phyloP scores from a whole-genome alignment of 352 stramenopile species.

The Phytophthora europaea region DNA sequence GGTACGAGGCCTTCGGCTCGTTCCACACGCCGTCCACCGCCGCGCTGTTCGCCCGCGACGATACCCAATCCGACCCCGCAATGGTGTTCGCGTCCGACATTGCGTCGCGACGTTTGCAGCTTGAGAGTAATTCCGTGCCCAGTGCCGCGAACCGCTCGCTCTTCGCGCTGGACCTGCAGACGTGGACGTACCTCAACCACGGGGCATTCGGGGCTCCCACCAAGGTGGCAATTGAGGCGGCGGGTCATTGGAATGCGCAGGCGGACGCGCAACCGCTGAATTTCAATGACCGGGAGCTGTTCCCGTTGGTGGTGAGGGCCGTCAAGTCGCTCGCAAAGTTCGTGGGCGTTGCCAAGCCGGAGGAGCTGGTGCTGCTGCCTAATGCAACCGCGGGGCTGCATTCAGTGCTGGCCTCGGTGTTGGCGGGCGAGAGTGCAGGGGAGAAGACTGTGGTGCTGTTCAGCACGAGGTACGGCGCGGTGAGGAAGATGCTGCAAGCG shows the following conservation, averaged over 20 bases:
- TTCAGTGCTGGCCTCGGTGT: constrained; percentile 73
- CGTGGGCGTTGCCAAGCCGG: constrained; percentile 53
- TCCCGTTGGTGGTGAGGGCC: constrained; percentile 88
- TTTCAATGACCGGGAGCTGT: constrained; percentile 94
- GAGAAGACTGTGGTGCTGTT: constrained; percentile 74
- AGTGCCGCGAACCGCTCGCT: constrained; percentile 48
- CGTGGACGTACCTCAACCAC: constrained; percentile 96
- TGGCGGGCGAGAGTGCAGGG: constrained; percentile 10
- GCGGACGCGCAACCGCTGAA: constrained; percentile 91
- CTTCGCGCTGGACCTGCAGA: constrained; percentile 64
- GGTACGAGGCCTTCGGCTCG: constrained; percentile 81
- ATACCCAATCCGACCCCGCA: constrained; percentile 1
- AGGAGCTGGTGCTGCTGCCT: constrained; percentile 81
- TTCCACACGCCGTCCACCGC: constrained; percentile 78
- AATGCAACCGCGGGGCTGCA: constrained; percentile 94
- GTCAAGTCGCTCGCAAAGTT: constrained; percentile 84
- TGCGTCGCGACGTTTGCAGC: constrained; percentile 20
- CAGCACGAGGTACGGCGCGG: constrained; percentile 91
- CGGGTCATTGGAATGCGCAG: constrained; percentile 77
- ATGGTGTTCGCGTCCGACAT: constrained; percentile 33
- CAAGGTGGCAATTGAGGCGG: constrained; percentile 69
- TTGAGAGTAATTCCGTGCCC: constrained; percentile 6
- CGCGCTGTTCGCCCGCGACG: constrained; percentile 55
- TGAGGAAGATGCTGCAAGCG: constrained; percentile 92
- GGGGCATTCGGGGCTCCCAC: constrained; percentile 92